Base-by-base conservation (phyloP, 148 eudicot genomes). In the Limonium bicolor region DNA sequence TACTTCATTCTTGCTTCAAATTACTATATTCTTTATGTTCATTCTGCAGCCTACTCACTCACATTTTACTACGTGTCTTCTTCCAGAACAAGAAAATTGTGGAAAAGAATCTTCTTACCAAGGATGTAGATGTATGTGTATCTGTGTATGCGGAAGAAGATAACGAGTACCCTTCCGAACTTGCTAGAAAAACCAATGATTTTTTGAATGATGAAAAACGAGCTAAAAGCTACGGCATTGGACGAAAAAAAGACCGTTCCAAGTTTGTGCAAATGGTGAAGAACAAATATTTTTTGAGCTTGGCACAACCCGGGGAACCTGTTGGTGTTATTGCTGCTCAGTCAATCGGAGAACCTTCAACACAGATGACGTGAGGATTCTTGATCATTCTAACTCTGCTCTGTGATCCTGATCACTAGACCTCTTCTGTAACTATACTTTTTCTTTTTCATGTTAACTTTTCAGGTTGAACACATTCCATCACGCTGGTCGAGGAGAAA, bases 401-500 rank as follows among this genome's bases (percentile, higher is more conserved):
- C n/a, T n/a, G n/a, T n/a, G n/a, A n/a, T n/a, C n/a, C n/a, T n/a
- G n/a, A n/a, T n/a, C n/a, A n/a, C n/a, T n/a, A n/a, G n/a, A n/a
- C n/a, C n/a, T n/a, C n/a, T n/a, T n/a, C n/a, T n/a, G n/a, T n/a
- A n/a, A n/a, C n/a, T n/a, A n/a, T n/a, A n/a, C n/a, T n/a, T 36
- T 34, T 2, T 8, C 19, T 31, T 38, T 17, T 20, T 23, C 37
- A 28, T 2, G 17, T 8, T 21, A 4, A 57, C 45, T 10, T 65
- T 54, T 51, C 77, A 88, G 97, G 60, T 63, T 88, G 31, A 90
- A 90, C 60, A 90, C 95, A 16, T 90, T 90, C 64, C 99, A 90
- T 78, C 99, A 75, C 50, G 99, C 99, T 54, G 99, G 99, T 23
- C 84, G 99, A 55, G 99, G 95, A 29, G 99, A 90, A 63, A 85